Conservation (phyloP, 345 rosid genomes). For the Capsella bursapastoris region DNA sequence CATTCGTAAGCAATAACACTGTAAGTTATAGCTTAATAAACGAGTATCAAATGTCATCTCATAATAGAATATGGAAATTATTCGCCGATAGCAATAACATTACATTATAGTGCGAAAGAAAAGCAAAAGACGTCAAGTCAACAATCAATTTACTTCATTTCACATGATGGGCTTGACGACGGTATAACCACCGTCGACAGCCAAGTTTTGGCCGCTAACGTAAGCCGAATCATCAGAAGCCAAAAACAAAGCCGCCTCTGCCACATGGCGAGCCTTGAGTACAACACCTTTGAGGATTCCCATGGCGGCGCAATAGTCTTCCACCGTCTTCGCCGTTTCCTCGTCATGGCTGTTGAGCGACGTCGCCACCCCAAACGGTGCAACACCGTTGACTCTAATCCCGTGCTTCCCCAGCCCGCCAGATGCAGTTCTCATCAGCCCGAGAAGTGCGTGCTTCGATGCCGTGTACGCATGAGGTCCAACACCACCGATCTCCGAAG, state of each 20-base stretch:
- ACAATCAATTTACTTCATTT: neutral
- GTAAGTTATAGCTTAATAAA: neutral
- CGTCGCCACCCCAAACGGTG: constrained; percentile 78
- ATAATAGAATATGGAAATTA: too few relatives aligned
- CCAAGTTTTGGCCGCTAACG: constrained; percentile 81
- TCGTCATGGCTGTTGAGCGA: constrained; percentile 57
- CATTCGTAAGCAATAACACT: neutral
- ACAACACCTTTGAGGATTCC: constrained; percentile 70
- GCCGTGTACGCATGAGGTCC: constrained; percentile 75
- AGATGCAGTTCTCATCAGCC: constrained; percentile 70
- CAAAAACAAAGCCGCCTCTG: constrained; percentile 79
- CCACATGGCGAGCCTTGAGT: constrained; percentile 71
- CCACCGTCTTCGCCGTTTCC: constrained; percentile 51
- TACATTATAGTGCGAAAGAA: too few relatives aligned
- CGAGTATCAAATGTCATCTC: neutral
- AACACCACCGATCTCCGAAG: constrained; percentile 55
- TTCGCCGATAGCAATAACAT: too few relatives aligned
- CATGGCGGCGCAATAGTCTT: constrained; percentile 42
- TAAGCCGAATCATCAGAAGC: constrained; percentile 83
- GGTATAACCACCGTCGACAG: constrained; percentile 77
- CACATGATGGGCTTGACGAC: constrained; percentile 46
- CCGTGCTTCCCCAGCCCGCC: constrained; percentile 80
- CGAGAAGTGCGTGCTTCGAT: constrained; percentile 72
- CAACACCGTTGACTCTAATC: constrained; percentile 78
- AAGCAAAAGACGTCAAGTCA: too few relatives aligned